A percentile compares a stretch with the other conserved stretches of the same genome.
These are phyloP conservation scores for Aspergillus persii DNA, from an alignment of 2,329 filamentous ascomycete genomes.

Conservation along the genomic window DNA sequence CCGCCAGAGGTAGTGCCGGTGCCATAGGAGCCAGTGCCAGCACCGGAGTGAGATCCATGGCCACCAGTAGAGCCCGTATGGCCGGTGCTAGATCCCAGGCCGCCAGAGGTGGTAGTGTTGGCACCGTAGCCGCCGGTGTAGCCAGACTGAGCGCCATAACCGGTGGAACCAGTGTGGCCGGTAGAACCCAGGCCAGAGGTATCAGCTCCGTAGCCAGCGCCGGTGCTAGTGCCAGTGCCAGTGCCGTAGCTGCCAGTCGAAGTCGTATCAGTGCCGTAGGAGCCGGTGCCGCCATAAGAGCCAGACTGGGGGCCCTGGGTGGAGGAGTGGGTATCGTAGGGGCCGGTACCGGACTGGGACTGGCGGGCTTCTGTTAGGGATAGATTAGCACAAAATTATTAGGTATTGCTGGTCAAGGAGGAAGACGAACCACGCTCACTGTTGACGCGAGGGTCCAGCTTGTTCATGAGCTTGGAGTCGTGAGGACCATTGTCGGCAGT, in stretches of 20 bases:
- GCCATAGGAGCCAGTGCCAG: too few species aligned
- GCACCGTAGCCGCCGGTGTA: too few species aligned
- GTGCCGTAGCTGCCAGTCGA: background rate
- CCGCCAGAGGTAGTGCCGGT: background rate
- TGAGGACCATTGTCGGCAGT: conserved; percentile 13
- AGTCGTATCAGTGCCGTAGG: background rate
- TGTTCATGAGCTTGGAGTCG: conserved; percentile 46
- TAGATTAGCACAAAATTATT: background rate
- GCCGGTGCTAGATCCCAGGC: too few species aligned
- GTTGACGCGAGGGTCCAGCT: conserved; percentile 48
- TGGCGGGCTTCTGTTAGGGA: conserved; percentile 5
- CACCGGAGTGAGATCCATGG: too few species aligned
- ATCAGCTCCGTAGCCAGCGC: background rate
- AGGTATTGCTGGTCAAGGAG: too few species aligned
- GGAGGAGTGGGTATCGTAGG: background rate
- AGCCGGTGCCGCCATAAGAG: background rate
- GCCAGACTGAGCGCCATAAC: background rate
- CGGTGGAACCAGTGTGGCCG: too few species aligned
- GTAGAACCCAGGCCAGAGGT: background rate
- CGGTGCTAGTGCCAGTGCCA: background rate
- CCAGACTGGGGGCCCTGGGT: background rate
- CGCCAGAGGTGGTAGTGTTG: background rate
- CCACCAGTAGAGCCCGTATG: too few species aligned
- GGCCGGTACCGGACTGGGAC: background rate
- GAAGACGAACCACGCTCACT: conserved; percentile 12